Evolutionary conservation across 495 filamentous ascomycete species (phyloP), one percentile per base, ranked within the genome.

Genomic region (Hamigera avellanea): DNA sequence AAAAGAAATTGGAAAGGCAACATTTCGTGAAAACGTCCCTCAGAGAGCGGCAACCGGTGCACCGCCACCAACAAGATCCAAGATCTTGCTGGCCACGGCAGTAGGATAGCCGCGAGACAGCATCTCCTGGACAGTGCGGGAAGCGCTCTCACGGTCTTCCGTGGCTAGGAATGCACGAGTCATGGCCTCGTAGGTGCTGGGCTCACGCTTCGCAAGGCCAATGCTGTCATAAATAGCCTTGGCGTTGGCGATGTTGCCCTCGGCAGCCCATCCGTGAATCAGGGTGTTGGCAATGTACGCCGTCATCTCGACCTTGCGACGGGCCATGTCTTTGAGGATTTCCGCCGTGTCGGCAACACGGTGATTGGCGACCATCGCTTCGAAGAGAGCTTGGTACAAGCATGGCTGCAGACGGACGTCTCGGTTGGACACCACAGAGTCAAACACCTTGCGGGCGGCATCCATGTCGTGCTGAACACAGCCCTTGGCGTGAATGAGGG

Each of bases 161-260:
- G 81, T 82, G 2, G 81, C 72, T 33, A 96, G 70, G 66, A 81
- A 95, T 0, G 93, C 93, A 15, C 93, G 74, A 14, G 86, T 94
- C 93, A 98, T 98, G 25, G 89, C 88, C 62, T 98, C 91, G 53
- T 98, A 98, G n/a, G 91, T 98, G 62, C 86, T 94, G 6, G 91
- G 91, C 62, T 98, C 91, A 18, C 91, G 76, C 64, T 81, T 84
- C 19, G 75, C 69, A 17, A 68, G 69, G 23, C 76, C 72, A 26
- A 98, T 73, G 32, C 72, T 64, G 26, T 80, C 70, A 54, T 93
- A 98, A 45, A 95, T 75, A 5, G 68, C 64, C 57, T 80, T 75
- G 26, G 86, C 83, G 57, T 84, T 86, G 35, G 55, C 59, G 17
- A 98, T 83, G 37, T 87, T 72, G 57, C 80, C 81, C 56, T 83